Evolutionary conservation across 2,329 filamentous ascomycete genomes (phyloP).

Genomic region (Pseudocercospora crystallina): DNA sequence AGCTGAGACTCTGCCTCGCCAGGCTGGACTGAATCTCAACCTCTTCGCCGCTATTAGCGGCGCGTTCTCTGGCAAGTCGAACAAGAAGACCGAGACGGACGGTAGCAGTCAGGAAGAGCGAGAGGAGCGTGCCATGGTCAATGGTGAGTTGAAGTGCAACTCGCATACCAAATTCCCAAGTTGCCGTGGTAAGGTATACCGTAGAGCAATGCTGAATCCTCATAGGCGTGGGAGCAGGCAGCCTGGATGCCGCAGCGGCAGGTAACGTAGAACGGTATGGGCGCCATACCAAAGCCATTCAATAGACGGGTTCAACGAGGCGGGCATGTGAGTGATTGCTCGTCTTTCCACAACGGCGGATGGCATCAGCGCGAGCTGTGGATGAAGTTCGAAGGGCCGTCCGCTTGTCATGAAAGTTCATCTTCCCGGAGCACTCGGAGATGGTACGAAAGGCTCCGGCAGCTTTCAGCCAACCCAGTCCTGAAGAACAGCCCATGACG

Average conservation of each 20-base stretch:
- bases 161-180: no score
- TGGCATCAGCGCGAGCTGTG: no score
- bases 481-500: no score
- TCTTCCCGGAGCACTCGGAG: no score
- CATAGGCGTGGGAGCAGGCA: conserved; percentile 31
- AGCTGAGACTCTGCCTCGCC: neutral
- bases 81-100: conserved; percentile 32
- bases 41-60: conserved; percentile 38
- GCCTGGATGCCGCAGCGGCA: conserved; percentile 25
- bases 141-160: conserved; percentile 23
- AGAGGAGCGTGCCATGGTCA: conserved; percentile 30
- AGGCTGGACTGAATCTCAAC: conserved; percentile 41
- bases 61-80: conserved; percentile 35
- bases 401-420: no score
- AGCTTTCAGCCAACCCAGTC: no score
- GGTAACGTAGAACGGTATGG: conserved; percentile 30
- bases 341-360: no score
- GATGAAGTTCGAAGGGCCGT: no score
- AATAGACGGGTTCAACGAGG: conserved; percentile 10
- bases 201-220: neutral
- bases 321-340: no score
- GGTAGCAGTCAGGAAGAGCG: conserved; percentile 31
- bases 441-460: no score
- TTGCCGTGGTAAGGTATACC: no score
- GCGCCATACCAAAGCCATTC: conserved; percentile 22